Evolutionary conservation across 2,329 filamentous ascomycete species (phyloP).

Genomic region (Sphaerulina musiva): DNA sequence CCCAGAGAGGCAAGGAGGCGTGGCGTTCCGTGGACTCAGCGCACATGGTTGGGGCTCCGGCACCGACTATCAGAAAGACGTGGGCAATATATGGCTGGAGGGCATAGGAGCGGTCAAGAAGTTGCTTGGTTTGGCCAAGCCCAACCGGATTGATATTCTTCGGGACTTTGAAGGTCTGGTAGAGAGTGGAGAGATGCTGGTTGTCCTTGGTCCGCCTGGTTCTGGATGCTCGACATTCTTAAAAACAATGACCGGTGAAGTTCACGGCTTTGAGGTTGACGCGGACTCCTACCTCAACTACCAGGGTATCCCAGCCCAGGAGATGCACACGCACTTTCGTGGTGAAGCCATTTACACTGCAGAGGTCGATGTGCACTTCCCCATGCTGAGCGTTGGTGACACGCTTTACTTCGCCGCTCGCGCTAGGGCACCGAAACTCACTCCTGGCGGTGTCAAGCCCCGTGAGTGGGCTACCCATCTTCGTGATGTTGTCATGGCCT

Average conservation of each 20-base stretch:
- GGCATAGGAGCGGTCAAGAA: slow-evolving; percentile 36
- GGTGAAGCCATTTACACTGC: slow-evolving; percentile 84
- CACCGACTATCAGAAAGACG: slow-evolving; percentile 48
- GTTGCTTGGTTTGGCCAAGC: slow-evolving; percentile 27
- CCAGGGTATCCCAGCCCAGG: slow-evolving; percentile 63
- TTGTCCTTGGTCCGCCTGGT: slow-evolving; percentile 64
- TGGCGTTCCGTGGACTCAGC: slow-evolving; percentile 43
- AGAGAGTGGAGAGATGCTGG: slow-evolving; percentile 65
- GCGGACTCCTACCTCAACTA: slow-evolving; percentile 71
- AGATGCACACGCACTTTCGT: slow-evolving; percentile 72
- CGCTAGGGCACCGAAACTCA: slow-evolving; percentile 57
- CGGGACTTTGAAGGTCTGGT: slow-evolving; percentile 62
- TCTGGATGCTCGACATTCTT: slow-evolving; percentile 74
- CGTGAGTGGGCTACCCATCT: slow-evolving; percentile 55
- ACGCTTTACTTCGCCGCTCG: slow-evolving; percentile 71
- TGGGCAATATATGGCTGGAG: slow-evolving; percentile 44
- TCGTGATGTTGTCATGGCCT: slow-evolving; percentile 67
- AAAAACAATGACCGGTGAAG: slow-evolving; percentile 78
- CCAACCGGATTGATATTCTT: slow-evolving; percentile 52
- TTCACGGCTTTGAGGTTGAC: slow-evolving; percentile 70
- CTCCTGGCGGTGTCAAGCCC: slow-evolving; percentile 53
- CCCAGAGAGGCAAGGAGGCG: slow-evolving; percentile 41
- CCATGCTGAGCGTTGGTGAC: slow-evolving; percentile 68
- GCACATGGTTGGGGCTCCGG: slow-evolving; percentile 46
- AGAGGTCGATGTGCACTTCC: slow-evolving; percentile 77